These are phyloP conservation scores for Ascochyta viciae-villosae DNA, from an alignment of 2,329 filamentous ascomycete genomes.

Conservation along the genomic window DNA sequence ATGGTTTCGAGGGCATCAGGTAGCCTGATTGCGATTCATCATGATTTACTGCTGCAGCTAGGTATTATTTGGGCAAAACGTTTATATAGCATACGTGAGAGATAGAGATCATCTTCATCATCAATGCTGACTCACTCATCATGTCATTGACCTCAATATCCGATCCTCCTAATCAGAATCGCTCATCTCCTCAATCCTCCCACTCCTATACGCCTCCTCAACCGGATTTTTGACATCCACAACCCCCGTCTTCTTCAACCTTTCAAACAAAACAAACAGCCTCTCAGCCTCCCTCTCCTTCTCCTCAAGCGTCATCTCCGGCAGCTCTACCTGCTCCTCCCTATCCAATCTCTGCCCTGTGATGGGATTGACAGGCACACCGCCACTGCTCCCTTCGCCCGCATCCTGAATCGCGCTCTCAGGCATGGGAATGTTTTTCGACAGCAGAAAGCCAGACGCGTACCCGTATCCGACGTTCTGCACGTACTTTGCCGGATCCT, in stretches of 20 bases:
- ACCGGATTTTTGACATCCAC: slow-evolving; percentile 82
- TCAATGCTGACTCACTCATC: neutral
- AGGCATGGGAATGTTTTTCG: slow-evolving; percentile 81
- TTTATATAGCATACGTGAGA: neutral
- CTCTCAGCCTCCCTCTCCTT: slow-evolving; percentile 91
- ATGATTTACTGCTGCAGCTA: no score
- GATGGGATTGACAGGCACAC: slow-evolving; percentile 73
- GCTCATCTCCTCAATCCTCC: slow-evolving; percentile 73
- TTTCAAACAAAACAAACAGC: slow-evolving; percentile 88
- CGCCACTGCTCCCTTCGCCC: slow-evolving; percentile 36
- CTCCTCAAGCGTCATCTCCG: slow-evolving; percentile 87
- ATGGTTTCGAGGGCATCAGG: no score
- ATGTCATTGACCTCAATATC: neutral
- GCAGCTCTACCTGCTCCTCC: slow-evolving; percentile 65
- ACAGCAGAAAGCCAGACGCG: slow-evolving; percentile 87
- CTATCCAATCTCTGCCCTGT: slow-evolving; percentile 82
- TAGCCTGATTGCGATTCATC: no score
- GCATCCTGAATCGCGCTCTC: slow-evolving; percentile 64
- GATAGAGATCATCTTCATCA: neutral
- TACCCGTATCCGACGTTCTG: slow-evolving; percentile 94
- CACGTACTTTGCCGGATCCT: slow-evolving; percentile 80
- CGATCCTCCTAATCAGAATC: slow-evolving; percentile 48
- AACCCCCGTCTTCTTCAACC: slow-evolving; percentile 76
- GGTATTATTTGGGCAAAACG: no score
- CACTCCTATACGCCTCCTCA: slow-evolving; percentile 70